phyloP scores from a whole-genome alignment of 129 eudicot genomes.

The Solidago caesia region DNA sequence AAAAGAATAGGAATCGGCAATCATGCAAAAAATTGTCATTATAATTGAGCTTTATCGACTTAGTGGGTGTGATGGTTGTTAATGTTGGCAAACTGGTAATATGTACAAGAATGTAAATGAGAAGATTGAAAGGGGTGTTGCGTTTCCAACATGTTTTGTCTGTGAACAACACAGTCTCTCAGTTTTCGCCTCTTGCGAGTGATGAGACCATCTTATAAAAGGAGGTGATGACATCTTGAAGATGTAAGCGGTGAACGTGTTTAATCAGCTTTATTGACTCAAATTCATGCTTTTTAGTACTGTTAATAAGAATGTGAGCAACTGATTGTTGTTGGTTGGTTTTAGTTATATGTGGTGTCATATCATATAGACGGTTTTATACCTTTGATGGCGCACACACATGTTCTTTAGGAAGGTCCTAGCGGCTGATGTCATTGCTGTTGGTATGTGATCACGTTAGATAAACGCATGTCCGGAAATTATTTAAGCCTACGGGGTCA shows the following conservation, averaged over 20 bases:
- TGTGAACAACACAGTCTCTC: slow-evolving; percentile 78
- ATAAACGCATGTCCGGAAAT: too few species aligned
- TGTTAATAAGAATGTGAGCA: not conserved
- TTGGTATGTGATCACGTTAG: too few species aligned
- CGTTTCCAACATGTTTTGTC: slow-evolving; percentile 96
- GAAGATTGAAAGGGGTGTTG: slow-evolving; percentile 90
- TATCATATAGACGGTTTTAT: not conserved
- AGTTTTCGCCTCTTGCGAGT: slow-evolving; percentile 80
- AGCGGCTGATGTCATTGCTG: too few species aligned
- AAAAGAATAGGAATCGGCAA: too few species aligned
- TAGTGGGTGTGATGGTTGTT: not conserved
- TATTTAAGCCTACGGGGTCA: too few species aligned
- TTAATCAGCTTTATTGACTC: too few species aligned
- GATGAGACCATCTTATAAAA: slow-evolving; percentile 70
- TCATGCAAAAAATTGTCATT: too few species aligned
- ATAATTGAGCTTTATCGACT: not conserved
- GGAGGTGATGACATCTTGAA: slow-evolving; percentile 86
- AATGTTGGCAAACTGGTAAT: slow-evolving; percentile 63
- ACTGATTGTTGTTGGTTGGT: not conserved
- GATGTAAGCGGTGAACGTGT: slow-evolving; percentile 47
- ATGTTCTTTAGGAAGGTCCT: not conserved
- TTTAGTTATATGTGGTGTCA: not conserved
- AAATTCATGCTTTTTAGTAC: too few species aligned
- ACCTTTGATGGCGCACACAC: not conserved
- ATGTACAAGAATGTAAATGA: slow-evolving; percentile 92